Conservation (phyloP, 768 basidiomycete species). For the Strobilomyces confusus region DNA sequence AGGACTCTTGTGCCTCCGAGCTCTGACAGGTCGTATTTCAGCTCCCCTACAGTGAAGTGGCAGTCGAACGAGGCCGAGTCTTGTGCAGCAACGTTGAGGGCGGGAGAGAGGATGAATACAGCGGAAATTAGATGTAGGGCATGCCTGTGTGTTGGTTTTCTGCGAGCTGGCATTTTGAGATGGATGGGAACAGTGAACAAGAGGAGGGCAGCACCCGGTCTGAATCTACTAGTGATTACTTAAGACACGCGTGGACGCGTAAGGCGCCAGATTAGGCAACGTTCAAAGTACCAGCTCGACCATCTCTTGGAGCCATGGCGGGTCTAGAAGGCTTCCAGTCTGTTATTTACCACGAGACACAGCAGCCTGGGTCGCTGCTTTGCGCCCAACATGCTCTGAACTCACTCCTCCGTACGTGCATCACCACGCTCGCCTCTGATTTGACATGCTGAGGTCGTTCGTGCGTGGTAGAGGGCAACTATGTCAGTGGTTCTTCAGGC, state of each 20-base stretch:
- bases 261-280: conserved; percentile 18
- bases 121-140: conserved; percentile 8
- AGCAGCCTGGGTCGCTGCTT: conserved; percentile 75
- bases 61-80: conserved; percentile 51
- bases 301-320: conserved; percentile 42
- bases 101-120: conserved; percentile 19
- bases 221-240: conserved; percentile 16
- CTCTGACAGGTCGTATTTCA: conserved; percentile 57
- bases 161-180: conserved; percentile 22
- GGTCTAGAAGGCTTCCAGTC: conserved; percentile 50
- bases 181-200: background rate
- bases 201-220: background rate
- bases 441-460: conserved; percentile 33
- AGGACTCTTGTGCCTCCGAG: conserved; percentile 51
- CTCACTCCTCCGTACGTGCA: conserved; percentile 59
- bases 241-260: conserved; percentile 33
- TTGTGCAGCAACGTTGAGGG: conserved; percentile 31
- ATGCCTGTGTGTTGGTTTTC: conserved; percentile 3
- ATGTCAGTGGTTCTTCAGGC: conserved; percentile 36
- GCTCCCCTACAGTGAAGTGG: conserved; percentile 35
- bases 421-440: conserved; percentile 35
- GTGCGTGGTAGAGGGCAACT: conserved; percentile 39
- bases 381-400: conserved; percentile 89
- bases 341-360: conserved; percentile 74
- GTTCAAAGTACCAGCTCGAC: conserved; percentile 8